Percentiles rank a stretch among this genome's conserved stretches.
Conservation (phyloP, 208 protist genomes). For the Trypanosoma vivax region DNA sequence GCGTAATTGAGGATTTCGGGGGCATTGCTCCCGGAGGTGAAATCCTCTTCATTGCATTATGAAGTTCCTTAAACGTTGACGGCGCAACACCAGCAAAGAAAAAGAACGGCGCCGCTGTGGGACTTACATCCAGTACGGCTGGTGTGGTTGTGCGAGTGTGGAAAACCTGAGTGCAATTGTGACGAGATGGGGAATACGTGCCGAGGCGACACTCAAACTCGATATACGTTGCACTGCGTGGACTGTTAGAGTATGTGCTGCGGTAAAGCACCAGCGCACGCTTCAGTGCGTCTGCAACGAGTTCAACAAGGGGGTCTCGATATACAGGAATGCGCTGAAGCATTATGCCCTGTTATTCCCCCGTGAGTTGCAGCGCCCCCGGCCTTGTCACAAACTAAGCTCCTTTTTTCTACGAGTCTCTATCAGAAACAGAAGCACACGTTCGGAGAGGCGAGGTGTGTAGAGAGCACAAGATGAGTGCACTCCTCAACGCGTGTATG, state of each 20-base stretch:
- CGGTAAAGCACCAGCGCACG: conserved; percentile 35
- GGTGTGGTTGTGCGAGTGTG: conserved; percentile 26
- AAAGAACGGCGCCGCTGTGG: conserved; percentile 8
- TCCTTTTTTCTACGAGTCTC: no score
- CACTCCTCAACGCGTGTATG: no score
- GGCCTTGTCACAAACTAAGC: no score
- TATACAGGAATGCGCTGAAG: conserved; percentile 25
- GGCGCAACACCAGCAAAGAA: conserved; percentile 21
- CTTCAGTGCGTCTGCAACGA: conserved; percentile 28
- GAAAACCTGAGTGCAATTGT: conserved; percentile 20
- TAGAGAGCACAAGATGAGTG: no score
- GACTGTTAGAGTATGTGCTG: no score
- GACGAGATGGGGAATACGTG: conserved; percentile 16
- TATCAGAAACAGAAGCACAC: no score
- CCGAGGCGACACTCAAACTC: conserved; percentile 65
- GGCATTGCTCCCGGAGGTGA: not conserved
- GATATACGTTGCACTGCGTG: conserved; percentile 16
- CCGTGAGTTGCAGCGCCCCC: no score
- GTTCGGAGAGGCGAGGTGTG: no score
- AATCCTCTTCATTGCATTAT: conserved; percentile 9
- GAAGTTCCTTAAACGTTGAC: conserved; percentile 13
- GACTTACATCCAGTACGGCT: conserved; percentile 23
- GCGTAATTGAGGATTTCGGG: conserved; percentile 8
- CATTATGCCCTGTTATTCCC: no score
- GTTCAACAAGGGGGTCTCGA: conserved; percentile 31